Evolutionary conservation across 768 basidiomycete genomes (phyloP).

Genomic region (Russula olivacea): DNA sequence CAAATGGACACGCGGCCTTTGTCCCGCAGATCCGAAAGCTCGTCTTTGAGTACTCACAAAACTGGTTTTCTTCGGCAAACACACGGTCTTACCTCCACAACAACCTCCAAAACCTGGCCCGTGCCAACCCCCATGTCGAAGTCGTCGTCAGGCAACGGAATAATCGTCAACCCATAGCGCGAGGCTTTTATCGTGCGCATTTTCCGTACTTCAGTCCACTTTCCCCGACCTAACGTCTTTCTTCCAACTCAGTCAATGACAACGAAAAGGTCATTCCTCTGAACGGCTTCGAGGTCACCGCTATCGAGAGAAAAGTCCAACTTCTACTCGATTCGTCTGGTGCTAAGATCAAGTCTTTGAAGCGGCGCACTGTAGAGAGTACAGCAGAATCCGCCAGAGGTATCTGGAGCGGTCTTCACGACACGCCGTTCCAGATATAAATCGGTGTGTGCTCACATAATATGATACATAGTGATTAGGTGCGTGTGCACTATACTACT

Average conservation of each 20-base stretch:
- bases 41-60: slow-evolving; percentile 85
- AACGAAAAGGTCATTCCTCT: slow-evolving; percentile 85
- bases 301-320: slow-evolving; percentile 71
- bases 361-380: slow-evolving; percentile 68
- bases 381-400: slow-evolving; percentile 76
- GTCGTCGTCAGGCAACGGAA: slow-evolving; percentile 73
- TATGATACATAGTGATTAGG: slow-evolving; percentile 8
- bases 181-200: slow-evolving; percentile 74
- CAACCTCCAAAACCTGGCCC: slow-evolving; percentile 58
- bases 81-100: slow-evolving; percentile 64
- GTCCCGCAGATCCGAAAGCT: slow-evolving; percentile 77
- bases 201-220: neutral
- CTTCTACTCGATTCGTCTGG: slow-evolving; percentile 85
- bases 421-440: slow-evolving; percentile 55
- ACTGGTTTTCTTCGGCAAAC: slow-evolving; percentile 68
- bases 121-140: slow-evolving; percentile 75
- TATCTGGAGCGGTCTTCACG: slow-evolving; percentile 86
- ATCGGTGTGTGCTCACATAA: neutral
- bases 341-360: slow-evolving; percentile 74
- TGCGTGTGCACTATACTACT: neutral
- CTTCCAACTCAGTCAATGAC: slow-evolving; percentile 58
- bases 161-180: slow-evolving; percentile 69
- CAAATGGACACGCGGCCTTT: slow-evolving; percentile 71
- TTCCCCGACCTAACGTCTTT: slow-evolving; percentile 8
- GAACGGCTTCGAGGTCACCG: slow-evolving; percentile 65